Conservation (phyloP, 2,329 filamentous ascomycete species). For the Zasmidium citrigriseum region DNA sequence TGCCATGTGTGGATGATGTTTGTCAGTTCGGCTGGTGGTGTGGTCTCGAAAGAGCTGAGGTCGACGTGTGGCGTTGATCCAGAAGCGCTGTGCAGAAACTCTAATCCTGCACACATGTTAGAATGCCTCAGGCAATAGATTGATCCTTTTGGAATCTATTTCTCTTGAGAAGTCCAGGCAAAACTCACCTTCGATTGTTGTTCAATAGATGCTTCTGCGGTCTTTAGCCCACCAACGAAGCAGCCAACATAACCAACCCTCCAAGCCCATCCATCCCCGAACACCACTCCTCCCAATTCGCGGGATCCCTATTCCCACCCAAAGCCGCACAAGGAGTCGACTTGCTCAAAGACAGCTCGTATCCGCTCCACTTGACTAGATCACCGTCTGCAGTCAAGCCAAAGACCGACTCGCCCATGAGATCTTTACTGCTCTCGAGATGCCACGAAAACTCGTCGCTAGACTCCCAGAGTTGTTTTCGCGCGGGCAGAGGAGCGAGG, state of each 20-base stretch:
- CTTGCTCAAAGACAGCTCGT: not conserved
- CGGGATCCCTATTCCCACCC: conserved; percentile 7
- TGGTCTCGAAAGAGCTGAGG: not conserved
- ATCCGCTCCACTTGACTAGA: conserved; percentile 5
- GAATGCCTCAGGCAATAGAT: too few species aligned
- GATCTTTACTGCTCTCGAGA: conserved; percentile 1
- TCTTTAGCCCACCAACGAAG: conserved; percentile 15
- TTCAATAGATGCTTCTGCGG: too few species aligned
- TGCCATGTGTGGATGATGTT: not conserved
- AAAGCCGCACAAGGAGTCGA: not conserved
- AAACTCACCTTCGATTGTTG: too few species aligned
- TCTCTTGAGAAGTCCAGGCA: too few species aligned
- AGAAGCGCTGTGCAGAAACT: not conserved
- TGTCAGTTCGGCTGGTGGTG: not conserved
- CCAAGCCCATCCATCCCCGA: conserved; percentile 49
- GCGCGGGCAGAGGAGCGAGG: conserved; percentile 46
- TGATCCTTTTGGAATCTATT: too few species aligned
- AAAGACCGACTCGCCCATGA: not conserved
- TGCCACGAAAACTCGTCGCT: conserved; percentile 35
- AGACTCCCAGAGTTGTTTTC: conserved; percentile 49
- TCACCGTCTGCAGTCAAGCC: conserved; percentile 6
- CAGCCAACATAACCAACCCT: conserved; percentile 48
- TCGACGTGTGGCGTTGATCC: not conserved
- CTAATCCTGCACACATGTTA: too few species aligned
- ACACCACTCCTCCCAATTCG: conserved; percentile 49